phyloP scores from a whole-genome alignment of 805 yeast species.

The Zygotorulaspora chibaensis region DNA sequence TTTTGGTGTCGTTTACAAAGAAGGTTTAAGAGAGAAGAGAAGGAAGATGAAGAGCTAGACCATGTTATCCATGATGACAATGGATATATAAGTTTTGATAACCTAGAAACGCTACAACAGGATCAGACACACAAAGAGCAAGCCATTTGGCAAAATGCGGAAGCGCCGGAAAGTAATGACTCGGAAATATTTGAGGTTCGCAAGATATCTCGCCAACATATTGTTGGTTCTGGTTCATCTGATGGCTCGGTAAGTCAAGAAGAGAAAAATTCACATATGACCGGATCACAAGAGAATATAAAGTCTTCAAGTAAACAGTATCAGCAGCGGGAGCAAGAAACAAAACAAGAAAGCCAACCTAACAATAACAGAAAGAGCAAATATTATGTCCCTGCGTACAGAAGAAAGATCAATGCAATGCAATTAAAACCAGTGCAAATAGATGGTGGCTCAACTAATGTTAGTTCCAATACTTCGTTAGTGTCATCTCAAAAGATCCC shows the following conservation, averaged over 20 bases:
- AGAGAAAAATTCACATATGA: conserved; percentile 6
- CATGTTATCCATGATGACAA: conserved; percentile 31
- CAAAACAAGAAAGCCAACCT: background rate
- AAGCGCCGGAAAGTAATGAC: conserved; percentile 3
- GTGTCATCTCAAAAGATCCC: conserved; percentile 14
- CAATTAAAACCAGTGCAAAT: conserved; percentile 23
- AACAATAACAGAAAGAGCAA: conserved; percentile 8
- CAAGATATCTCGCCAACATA: conserved; percentile 5
- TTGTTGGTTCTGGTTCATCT: conserved; percentile 17
- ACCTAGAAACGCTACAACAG: conserved; percentile 26
- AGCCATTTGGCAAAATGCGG: background rate
- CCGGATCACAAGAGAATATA: conserved; percentile 3
- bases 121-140: conserved; percentile 6
- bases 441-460: conserved; percentile 18
- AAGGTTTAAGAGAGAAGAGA: conserved; percentile 38
- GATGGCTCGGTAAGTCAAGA: conserved; percentile 17
- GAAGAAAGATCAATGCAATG: conserved; percentile 32
- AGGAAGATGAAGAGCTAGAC: conserved; percentile 35
- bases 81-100: conserved; percentile 34
- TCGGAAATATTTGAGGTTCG: conserved; percentile 7
- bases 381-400: conserved; percentile 39
- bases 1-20: conserved; percentile 40
- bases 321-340: conserved; percentile 4
- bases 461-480: conserved; percentile 18
- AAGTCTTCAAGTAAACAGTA: conserved; percentile 4